Evolutionary conservation across 2,329 filamentous ascomycete species (phyloP), one percentile per base, ranked within the genome.

Genomic region (Aureobasidium sp.): DNA sequence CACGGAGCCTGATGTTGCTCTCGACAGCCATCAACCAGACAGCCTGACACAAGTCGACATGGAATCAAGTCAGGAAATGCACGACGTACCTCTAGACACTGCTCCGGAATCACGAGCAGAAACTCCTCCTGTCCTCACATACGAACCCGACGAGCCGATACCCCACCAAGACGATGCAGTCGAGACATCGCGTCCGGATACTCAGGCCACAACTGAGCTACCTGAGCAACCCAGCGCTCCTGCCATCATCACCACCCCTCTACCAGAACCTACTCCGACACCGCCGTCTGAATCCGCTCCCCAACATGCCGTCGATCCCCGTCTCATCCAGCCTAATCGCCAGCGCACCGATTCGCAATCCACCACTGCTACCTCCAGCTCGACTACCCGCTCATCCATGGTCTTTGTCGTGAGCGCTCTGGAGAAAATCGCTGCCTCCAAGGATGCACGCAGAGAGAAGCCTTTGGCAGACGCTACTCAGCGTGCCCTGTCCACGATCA

Each of bases 391-490:
- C 79, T 96, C 88, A 82, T 97, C 94, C 67, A 87, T 96, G 70
- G 92, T 97, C 70, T 99, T 99, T 74, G 91, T 99, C 70, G 87
- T 95, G 71, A 92, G 90, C 71, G 93, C 94, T 42, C 79, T 99
- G 72, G 94, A 97, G 80, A 87, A 87, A 72, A 97, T 99, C 71
- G 90, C 89, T 63, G 84, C 87, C 61, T 96, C 92, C 50, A 96
- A 93, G 77, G 93, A 99, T 78, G 91, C 92, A 58, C 84, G 89
- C 73, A 90, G 87, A 76, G 91, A 87, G 74, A 94, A 91, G 74
- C 86, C 91, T 70, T 82, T 99, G 44, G 86, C 84, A 65, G 91
- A 96, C 64, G 83, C 91, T 41, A 86, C 91, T 61, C 87, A 91
- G 69, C 86, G 86, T 68, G 94, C 94, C 36, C 80, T 96, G 69